Evolutionary conservation across 2,329 filamentous ascomycete genomes (phyloP), one percentile per base, ranked within the genome.

Genomic region (Epichloe sibirici): DNA sequence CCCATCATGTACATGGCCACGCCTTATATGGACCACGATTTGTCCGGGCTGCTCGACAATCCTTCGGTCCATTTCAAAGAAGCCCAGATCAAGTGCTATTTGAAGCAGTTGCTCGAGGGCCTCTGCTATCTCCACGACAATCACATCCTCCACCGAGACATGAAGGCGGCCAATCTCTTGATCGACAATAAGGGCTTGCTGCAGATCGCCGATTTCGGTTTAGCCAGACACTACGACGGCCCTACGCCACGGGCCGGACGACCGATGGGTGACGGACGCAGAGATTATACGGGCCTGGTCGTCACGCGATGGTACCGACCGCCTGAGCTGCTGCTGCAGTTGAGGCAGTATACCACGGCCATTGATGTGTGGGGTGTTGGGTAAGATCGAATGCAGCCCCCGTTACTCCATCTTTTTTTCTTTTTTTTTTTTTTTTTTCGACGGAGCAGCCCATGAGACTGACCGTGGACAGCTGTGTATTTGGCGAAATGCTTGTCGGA

Each of bases 331-430:
- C 74, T 98, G 35, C 77, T 98, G 48, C 86, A 91, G 57, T 75
- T 98, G 35, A 84, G 90, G 61, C 82, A 82, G 58, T 98, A 98
- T 69, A 98, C 93, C n/a, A 89, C 90, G 13, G 90, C 93, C 9
- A 96, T 98, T 62, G 93, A 98, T 68, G 82, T 98, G 71, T 98
- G 93, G 93, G 93, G 93, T 61, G 91, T 96, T 59, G 93, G 91
- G 86, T 90, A 75, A 73, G 82, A 66, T 11, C 11, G 28, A 11
- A 31, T 31, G 8, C 8, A 31, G 28, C 28, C 8, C 28, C 28
- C n/a, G 28, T 11, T 0, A 31, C 28, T 9, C 8, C 28, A 8
- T 17, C 17, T 2, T 49, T 13, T 13, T 13, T 4, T 12, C 28
- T 21, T 28, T 11, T 11, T 11, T 39, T 21, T 8, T 23, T 45